Percentiles rank a stretch among this genome's conserved stretches.
Evolutionary conservation across 108 stramenopile genomes (phyloP).

Genomic region (Mediolabrus comicus): DNA sequence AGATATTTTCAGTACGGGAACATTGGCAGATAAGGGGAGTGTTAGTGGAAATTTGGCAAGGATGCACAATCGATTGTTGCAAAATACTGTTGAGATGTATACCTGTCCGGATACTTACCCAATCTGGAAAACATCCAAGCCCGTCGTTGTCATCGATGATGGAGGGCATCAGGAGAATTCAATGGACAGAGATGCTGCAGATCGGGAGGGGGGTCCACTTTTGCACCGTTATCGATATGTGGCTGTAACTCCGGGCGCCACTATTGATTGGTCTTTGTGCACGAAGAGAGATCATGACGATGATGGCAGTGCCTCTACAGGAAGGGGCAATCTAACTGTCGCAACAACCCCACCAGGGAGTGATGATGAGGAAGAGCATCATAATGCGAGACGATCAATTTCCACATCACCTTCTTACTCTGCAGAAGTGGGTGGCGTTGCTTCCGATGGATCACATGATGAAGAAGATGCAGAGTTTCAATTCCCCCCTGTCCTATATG

Average conservation of each 20-base stretch:
- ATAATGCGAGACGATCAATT: neutral
- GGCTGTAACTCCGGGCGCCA: slow-evolving; percentile 82
- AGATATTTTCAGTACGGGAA: neutral
- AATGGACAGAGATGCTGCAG: neutral
- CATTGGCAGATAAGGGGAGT: slow-evolving; percentile 6
- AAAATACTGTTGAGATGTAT: slow-evolving; percentile 75
- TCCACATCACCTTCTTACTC: slow-evolving; percentile 3
- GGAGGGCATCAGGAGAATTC: slow-evolving; percentile 7
- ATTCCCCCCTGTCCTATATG: slow-evolving; percentile 36
- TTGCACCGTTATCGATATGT: slow-evolving; percentile 86
- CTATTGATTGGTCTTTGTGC: slow-evolving; percentile 32
- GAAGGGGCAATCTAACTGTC: slow-evolving; percentile 31
- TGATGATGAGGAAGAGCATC: slow-evolving; percentile 38
- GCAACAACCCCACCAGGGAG: slow-evolving; percentile 28
- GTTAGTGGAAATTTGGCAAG: slow-evolving; percentile 6
- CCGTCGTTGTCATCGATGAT: slow-evolving; percentile 72
- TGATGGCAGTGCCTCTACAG: slow-evolving; percentile 28
- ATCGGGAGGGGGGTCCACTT: slow-evolving; percentile 24
- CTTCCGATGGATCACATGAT: slow-evolving; percentile 10
- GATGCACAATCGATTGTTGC: slow-evolving; percentile 35
- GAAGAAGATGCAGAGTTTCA: slow-evolving; percentile 15
- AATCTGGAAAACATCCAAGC: slow-evolving; percentile 75
- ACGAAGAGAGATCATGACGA: slow-evolving; percentile 17
- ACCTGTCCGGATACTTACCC: slow-evolving; percentile 89
- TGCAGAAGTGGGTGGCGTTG: slow-evolving; percentile 10